Base-by-base conservation (phyloP, 2,329 filamentous ascomycete species). In the Colletotrichum truncatum region DNA sequence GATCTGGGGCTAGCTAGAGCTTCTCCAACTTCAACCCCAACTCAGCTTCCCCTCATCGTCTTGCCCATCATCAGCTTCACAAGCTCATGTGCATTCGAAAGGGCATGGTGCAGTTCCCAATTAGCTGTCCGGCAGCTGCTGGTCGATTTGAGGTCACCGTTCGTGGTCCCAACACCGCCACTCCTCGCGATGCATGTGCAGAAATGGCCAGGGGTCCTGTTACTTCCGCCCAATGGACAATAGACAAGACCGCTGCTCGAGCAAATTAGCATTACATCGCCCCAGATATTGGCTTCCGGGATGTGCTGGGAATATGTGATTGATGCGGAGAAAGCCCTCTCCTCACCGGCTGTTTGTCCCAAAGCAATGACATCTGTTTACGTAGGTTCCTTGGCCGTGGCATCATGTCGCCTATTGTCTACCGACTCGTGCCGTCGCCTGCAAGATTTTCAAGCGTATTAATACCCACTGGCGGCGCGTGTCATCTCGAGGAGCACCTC, bases 271-370 rank as follows among this genome's bases (percentile, higher is more conserved):
- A 64, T 64, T 64, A 58, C 64, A 66, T 66, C 64, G 45, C 59
- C 51, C 65, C 58, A 64, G 64, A 55, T 43, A 51, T 51, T 43
- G 43, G 28, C 30, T 56, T 43, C n/a, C 26, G 16, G 28, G 34
- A 30, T 46, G 28, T 7, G 45, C 28, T 48, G 32, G 30, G 45
- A 30, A 32, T 23, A 21, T 21, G 39, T 43, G 48, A 56, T 62
- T 26, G 52, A 66, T 68, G 67, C 52, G 66, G 67, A 68, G 67
- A 66, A 67, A 57, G 1, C 38, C 9, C 26, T 34, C 55, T 67
- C 43, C 41, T 48, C 60, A 18, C 28, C 34, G 64, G 36, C 39
- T 34, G 34, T 60, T 56, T 68, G 51, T 54, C 64, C 58, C 43
- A 64, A 56, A 56, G 49, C 46, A 64, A 63, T 67, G 49, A 55